Percentiles rank a stretch among this genome's conserved stretches.
These are phyloP conservation scores for Auriscalpium orientale DNA, from an alignment of 768 basidiomycete genomes.

Conservation along the genomic window DNA sequence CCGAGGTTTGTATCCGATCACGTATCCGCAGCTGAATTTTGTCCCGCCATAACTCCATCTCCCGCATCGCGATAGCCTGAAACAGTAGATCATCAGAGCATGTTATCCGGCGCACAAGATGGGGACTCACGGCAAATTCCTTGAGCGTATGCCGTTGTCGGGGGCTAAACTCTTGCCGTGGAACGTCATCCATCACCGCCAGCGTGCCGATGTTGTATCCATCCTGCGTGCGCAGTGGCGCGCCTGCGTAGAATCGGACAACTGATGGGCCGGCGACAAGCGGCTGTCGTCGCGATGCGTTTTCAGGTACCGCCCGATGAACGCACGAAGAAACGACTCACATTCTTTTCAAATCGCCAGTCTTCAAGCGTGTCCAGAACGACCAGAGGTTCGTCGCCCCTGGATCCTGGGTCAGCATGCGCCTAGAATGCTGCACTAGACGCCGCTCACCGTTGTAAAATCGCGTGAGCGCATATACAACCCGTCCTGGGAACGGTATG, in stretches of 20 bases:
- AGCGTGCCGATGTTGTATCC: slow-evolving; percentile 88
- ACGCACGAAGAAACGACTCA: slow-evolving; percentile 27
- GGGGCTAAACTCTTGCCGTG: slow-evolving; percentile 79
- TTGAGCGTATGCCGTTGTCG: slow-evolving; percentile 87
- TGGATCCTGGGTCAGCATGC: slow-evolving; percentile 20
- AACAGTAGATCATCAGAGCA: not conserved
- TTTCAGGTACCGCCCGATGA: not conserved
- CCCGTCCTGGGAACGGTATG: slow-evolving; percentile 43
- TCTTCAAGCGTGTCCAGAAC: slow-evolving; percentile 71
- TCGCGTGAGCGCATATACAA: slow-evolving; percentile 79
- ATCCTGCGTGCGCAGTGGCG: slow-evolving; percentile 81
- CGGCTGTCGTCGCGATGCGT: slow-evolving; percentile 40
- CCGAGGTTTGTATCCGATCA: slow-evolving; percentile 87
- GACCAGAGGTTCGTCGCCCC: slow-evolving; percentile 83
- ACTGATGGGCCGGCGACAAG: slow-evolving; percentile 57
- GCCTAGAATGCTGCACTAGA: not conserved
- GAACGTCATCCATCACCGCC: slow-evolving; percentile 77
- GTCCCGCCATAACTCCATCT: slow-evolving; percentile 93
- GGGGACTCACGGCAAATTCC: slow-evolving; percentile 67
- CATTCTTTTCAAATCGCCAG: slow-evolving; percentile 86
- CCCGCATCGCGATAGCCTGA: slow-evolving; percentile 82
- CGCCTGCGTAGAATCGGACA: slow-evolving; percentile 87
- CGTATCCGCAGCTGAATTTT: slow-evolving; percentile 92
- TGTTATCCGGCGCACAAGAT: not conserved
- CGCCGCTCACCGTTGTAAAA: slow-evolving; percentile 61